Percentiles rank a stretch among this genome's conserved stretches.
Conservation (phyloP, 345 rosid species). For the Eucalyptus cladocalyx region DNA sequence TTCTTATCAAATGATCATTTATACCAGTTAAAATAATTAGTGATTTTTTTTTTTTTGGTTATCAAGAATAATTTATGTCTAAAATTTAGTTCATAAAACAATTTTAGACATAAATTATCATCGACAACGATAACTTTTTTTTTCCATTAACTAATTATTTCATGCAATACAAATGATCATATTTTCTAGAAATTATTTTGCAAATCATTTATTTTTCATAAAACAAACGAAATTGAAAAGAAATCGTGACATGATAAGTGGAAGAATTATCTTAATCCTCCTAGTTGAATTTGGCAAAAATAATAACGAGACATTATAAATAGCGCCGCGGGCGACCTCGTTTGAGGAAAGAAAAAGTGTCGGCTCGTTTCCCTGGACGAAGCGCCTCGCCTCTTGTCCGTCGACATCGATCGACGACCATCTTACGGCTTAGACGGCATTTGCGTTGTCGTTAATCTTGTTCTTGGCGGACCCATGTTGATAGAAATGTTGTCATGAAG, state of each 20-base stretch:
- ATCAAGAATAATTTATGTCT: neutral
- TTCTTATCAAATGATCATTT: rapidly evolving
- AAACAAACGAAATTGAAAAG: rapidly evolving
- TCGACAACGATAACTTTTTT: rapidly evolving
- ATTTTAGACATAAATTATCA: neutral
- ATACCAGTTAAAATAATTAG: neutral
- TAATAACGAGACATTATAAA: neutral
- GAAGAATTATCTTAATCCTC: neutral
- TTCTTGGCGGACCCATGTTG: neutral
- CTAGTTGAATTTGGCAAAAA: neutral
- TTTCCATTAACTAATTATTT: rapidly evolving
- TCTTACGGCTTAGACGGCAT: neutral
- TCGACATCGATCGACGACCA: neutral
- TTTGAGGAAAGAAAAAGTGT: neutral
- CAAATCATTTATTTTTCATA: neutral
- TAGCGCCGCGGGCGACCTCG: neutral
- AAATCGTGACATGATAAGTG: neutral
- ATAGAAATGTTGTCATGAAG: neutral
- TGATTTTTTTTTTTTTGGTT: neutral
- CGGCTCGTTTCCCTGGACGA: neutral
- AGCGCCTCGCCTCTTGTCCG: neutral
- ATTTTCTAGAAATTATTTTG: rapidly evolving
- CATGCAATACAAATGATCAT: rapidly evolving
- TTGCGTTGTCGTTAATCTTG: neutral
- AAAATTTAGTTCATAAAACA: neutral